Percentiles rank a stretch among this genome's conserved stretches.
Evolutionary conservation across 202 grass and related monocot genomes (phyloP).

Genomic region (Hordeum pubiflorum): DNA sequence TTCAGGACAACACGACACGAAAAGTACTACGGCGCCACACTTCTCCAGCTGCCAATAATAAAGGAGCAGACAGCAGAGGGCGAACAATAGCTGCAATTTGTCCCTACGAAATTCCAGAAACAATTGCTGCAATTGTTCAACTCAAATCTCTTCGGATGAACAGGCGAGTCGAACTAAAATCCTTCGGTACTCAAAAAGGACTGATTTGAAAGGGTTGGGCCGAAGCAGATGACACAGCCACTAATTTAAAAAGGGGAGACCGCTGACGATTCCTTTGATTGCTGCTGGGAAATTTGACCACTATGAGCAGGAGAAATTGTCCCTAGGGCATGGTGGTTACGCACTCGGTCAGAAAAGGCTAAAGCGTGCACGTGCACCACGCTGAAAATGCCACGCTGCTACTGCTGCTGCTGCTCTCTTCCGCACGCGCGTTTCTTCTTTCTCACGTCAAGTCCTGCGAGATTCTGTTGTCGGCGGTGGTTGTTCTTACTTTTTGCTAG

Average conservation of each 20-base stretch:
- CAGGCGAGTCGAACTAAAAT: too few relatives aligned
- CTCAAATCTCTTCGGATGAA: too few relatives aligned
- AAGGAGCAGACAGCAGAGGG: too few relatives aligned
- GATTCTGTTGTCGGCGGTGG: background rate
- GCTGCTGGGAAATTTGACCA: background rate
- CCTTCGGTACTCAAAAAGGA: too few relatives aligned
- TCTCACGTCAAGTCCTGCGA: background rate
- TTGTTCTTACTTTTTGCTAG: background rate
- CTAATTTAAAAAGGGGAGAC: too few relatives aligned
- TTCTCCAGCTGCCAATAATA: background rate
- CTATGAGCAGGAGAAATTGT: background rate
- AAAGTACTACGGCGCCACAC: background rate
- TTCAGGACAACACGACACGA: background rate
- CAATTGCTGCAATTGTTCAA: too few relatives aligned
- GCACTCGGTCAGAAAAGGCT: background rate
- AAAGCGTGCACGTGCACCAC: slow-evolving; percentile 14
- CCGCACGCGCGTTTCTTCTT: background rate
- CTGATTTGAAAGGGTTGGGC: too few relatives aligned
- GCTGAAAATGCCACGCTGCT: slow-evolving; percentile 7
- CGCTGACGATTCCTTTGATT: background rate
- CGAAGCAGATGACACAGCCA: too few relatives aligned
- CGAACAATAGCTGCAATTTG: too few relatives aligned
- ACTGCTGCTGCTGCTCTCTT: background rate
- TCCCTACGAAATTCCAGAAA: too few relatives aligned
- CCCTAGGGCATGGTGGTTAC: background rate